These are phyloP conservation scores for Cardamine occulta DNA, from an alignment of 345 rosid species.

Conservation along the genomic window DNA sequence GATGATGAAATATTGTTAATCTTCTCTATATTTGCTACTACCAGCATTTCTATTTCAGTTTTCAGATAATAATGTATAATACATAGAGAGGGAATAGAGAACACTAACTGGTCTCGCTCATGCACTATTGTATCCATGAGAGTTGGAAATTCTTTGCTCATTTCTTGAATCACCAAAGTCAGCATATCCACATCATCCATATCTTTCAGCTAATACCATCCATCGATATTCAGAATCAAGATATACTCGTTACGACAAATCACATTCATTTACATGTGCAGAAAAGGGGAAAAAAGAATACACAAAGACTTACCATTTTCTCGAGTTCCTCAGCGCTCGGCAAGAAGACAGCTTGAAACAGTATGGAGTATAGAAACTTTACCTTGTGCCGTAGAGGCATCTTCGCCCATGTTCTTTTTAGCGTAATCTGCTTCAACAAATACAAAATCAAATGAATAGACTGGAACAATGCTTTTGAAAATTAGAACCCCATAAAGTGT, in stretches of 20 bases:
- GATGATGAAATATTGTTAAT: not conserved
- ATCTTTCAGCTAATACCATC: slow-evolving; percentile 72
- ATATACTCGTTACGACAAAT: slow-evolving; percentile 5
- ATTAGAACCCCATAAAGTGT: slow-evolving; percentile 1
- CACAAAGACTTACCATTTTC: slow-evolving; percentile 66
- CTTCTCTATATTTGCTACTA: not conserved
- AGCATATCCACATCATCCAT: slow-evolving; percentile 94
- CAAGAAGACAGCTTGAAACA: slow-evolving; percentile 91
- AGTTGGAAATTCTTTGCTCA: slow-evolving; percentile 97
- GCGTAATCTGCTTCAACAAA: slow-evolving; percentile 67
- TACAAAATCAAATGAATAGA: slow-evolving; percentile 27
- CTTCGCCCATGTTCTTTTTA: slow-evolving; percentile 84
- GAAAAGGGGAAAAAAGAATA: not conserved
- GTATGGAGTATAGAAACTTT: slow-evolving; percentile 68
- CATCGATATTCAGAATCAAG: not conserved
- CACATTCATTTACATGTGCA: slow-evolving; percentile 1
- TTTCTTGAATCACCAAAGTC: slow-evolving; percentile 95
- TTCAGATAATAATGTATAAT: slow-evolving; percentile 10
- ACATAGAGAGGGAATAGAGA: slow-evolving; percentile 30
- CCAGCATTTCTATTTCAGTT: not conserved
- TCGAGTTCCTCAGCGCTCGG: slow-evolving; percentile 86
- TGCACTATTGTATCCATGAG: slow-evolving; percentile 92
- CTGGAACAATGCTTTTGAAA: not conserved
- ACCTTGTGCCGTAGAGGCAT: slow-evolving; percentile 96
- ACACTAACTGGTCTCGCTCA: slow-evolving; percentile 95